A percentile compares a stretch with the other conserved stretches of the same genome.
Evolutionary conservation across 2,329 filamentous ascomycete species (phyloP).

Genomic region (Colletotrichum gigasporum): DNA sequence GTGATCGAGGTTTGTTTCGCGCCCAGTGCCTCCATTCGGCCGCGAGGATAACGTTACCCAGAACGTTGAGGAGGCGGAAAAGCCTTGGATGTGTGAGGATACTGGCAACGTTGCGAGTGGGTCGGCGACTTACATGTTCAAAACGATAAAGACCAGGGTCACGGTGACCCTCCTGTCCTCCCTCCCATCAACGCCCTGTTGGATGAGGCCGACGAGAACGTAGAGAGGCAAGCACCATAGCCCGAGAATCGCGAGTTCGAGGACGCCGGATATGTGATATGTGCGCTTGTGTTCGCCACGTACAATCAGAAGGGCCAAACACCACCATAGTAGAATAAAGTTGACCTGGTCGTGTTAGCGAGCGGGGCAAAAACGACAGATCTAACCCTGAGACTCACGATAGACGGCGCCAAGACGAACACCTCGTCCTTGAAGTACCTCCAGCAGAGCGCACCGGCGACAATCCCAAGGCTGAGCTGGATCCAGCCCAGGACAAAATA

Average conservation of each 20-base stretch:
- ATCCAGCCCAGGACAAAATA: slow-evolving; percentile 50
- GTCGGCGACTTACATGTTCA: slow-evolving; percentile 49
- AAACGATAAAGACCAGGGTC: slow-evolving; percentile 43
- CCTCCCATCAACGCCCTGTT: not conserved
- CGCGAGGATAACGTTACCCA: slow-evolving; percentile 49
- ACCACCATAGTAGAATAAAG: slow-evolving; percentile 48
- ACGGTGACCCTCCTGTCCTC: slow-evolving; percentile 36
- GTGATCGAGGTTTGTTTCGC: slow-evolving; percentile 41
- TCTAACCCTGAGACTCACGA: slow-evolving; percentile 40
- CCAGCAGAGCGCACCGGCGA: slow-evolving; percentile 49
- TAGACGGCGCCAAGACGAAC: slow-evolving; percentile 44
- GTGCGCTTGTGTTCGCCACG: slow-evolving; percentile 47
- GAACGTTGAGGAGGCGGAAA: slow-evolving; percentile 48
- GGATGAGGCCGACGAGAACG: slow-evolving; percentile 31
- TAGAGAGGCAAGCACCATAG: slow-evolving; percentile 41
- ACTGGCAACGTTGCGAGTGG: not conserved
- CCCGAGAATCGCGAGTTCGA: slow-evolving; percentile 47
- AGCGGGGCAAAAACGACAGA: not conserved
- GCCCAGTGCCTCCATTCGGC: slow-evolving; percentile 50
- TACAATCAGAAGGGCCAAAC: slow-evolving; percentile 44
- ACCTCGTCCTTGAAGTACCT: slow-evolving; percentile 43
- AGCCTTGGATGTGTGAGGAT: slow-evolving; percentile 38
- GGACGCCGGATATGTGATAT: slow-evolving; percentile 47
- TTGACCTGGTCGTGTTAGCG: slow-evolving; percentile 38
- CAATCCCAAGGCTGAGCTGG: slow-evolving; percentile 47